phyloP scores from a whole-genome alignment of 805 yeast genomes.

The Cyberlindnera sargentensis region DNA sequence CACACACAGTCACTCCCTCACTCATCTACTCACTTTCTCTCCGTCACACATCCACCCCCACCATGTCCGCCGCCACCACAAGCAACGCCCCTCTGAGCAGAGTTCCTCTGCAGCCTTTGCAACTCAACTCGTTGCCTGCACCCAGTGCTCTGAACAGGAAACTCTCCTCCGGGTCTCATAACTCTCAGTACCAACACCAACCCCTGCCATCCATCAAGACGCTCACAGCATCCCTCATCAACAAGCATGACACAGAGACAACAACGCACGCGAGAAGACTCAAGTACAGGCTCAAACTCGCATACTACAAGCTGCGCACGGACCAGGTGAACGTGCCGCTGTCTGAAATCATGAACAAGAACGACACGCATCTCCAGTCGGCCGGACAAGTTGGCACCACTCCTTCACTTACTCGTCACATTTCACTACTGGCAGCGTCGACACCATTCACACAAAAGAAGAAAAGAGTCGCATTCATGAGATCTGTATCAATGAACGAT shows the following conservation, averaged over 20 bases:
- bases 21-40: too few relatives aligned
- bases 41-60: background rate
- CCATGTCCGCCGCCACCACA: too few relatives aligned
- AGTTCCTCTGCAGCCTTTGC: background rate
- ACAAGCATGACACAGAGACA: background rate
- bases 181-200: background rate
- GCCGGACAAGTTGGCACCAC: constrained; percentile 8
- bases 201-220: constrained; percentile 9
- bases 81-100: background rate
- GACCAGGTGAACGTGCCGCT: constrained; percentile 35
- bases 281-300: constrained; percentile 41
- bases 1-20: too few relatives aligned
- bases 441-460: constrained; percentile 19
- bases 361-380: background rate
- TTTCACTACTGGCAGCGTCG: constrained; percentile 30
- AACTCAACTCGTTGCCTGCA: constrained; percentile 15
- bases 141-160: constrained; percentile 12
- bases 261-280: constrained; percentile 32
- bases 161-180: too few relatives aligned
- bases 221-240: constrained; percentile 2
- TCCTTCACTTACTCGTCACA: constrained; percentile 22
- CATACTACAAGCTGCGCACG: constrained; percentile 45
- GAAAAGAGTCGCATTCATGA: constrained; percentile 17
- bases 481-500: constrained; percentile 5
- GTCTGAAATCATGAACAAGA: constrained; percentile 20